These are phyloP conservation scores for Gossypium arboreum DNA, from an alignment of 345 rosid species.

Conservation along the genomic window DNA sequence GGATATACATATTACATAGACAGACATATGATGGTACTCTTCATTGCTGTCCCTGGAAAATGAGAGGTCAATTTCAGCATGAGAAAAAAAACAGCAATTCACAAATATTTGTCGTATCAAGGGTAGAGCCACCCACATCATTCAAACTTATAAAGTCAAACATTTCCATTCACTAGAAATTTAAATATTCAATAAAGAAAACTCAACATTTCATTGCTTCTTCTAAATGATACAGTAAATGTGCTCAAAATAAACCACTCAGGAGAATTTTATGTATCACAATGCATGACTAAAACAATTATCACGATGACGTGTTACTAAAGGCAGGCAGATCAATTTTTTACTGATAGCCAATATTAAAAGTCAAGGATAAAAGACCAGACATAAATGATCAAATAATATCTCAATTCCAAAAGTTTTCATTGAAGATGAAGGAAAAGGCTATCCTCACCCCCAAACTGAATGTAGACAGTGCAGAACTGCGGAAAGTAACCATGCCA, in stretches of 20 bases:
- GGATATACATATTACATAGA: background rate
- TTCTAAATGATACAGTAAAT: background rate
- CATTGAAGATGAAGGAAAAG: background rate
- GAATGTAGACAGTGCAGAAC: conserved; percentile 48
- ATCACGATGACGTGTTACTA: background rate
- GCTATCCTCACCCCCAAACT: conserved; percentile 48
- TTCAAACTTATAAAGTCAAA: background rate
- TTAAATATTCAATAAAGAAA: background rate
- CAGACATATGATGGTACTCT: background rate
- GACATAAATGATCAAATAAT: background rate
- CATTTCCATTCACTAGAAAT: background rate
- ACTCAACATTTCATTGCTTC: background rate
- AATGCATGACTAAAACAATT: background rate
- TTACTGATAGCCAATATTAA: background rate
- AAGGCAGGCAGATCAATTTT: background rate
- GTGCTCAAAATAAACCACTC: background rate
- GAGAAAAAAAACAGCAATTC: background rate
- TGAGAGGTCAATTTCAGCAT: background rate
- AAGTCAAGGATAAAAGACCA: background rate
- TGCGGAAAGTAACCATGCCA: conserved; percentile 41
- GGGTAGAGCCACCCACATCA: background rate
- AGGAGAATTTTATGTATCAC: background rate
- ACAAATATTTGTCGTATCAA: background rate
- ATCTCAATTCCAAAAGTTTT: background rate
- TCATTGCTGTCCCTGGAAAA: background rate